Conservation (phyloP, 2,329 filamentous ascomycete genomes). For the Cercospora canescens region DNA sequence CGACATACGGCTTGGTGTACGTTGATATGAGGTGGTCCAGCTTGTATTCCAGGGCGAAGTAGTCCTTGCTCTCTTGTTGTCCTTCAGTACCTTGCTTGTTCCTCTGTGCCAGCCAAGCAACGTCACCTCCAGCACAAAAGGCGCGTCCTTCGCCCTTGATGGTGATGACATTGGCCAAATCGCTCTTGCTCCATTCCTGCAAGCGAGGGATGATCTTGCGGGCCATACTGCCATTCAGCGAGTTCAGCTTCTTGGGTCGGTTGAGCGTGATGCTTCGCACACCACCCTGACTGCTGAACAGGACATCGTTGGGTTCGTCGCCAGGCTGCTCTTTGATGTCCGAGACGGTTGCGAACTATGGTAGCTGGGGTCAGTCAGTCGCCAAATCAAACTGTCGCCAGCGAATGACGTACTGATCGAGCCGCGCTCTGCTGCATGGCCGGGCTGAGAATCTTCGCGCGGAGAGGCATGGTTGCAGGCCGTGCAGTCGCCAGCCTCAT, state of each 20-base stretch:
- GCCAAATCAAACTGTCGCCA: constrained; percentile 10
- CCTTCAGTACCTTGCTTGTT: constrained; percentile 70
- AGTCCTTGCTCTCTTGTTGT: constrained; percentile 73
- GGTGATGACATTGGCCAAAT: constrained; percentile 88
- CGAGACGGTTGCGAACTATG: constrained; percentile 31
- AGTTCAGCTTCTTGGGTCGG: constrained; percentile 86
- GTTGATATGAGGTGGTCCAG: constrained; percentile 94
- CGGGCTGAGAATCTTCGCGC: constrained; percentile 57
- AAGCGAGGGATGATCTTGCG: constrained; percentile 89
- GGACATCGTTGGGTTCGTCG: constrained; percentile 85
- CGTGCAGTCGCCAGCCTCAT: constrained; percentile 43
- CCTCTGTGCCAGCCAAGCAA: constrained; percentile 71
- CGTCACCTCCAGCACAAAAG: constrained; percentile 92
- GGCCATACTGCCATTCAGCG: constrained; percentile 91
- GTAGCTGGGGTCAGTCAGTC: constrained; percentile 35
- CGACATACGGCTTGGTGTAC: constrained; percentile 88
- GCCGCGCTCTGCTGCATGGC: constrained; percentile 24
- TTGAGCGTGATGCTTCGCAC: constrained; percentile 93
- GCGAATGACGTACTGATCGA: constrained; percentile 20
- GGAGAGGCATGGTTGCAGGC: constrained; percentile 68
- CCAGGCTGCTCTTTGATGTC: constrained; percentile 57
- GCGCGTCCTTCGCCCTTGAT: constrained; percentile 87
- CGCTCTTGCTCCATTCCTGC: constrained; percentile 91
- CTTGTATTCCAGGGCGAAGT: constrained; percentile 94
- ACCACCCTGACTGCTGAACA: constrained; percentile 87